Percentiles rank a stretch among this genome's conserved stretches.
phyloP scores from a whole-genome alignment of 306 rosid genomes.

The Trifolium dubium region DNA sequence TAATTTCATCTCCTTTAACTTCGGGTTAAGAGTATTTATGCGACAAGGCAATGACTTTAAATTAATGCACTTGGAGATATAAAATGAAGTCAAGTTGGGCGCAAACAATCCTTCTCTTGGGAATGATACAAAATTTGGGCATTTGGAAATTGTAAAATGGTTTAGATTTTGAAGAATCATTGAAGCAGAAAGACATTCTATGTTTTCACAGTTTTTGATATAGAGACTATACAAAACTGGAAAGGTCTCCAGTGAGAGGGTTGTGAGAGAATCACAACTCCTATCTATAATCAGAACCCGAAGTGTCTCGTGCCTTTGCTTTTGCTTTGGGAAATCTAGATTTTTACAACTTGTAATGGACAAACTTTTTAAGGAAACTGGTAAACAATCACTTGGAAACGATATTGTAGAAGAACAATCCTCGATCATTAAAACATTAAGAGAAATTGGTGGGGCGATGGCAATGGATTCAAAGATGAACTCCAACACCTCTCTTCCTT shows the following conservation, averaged over 20 bases:
- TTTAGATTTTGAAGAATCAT: neutral
- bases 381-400: neutral
- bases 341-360: neutral
- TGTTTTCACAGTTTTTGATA: neutral
- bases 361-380: neutral
- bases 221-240: accelerated
- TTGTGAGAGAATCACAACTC: slow-evolving; percentile 12
- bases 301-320: neutral
- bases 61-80: neutral
- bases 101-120: neutral
- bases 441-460: neutral
- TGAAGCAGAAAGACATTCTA: neutral
- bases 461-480: neutral
- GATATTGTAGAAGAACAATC: neutral
- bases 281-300: accelerated
- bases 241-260: neutral
- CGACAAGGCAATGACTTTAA: slow-evolving; percentile 25
- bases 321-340: neutral
- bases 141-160: too few relatives aligned
- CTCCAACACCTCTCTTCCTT: neutral
- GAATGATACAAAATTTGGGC: neutral
- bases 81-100: neutral
- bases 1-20: neutral
- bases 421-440: neutral
- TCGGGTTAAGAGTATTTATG: slow-evolving; percentile 5